Base-by-base conservation (phyloP, 2,329 filamentous ascomycete genomes). In the Atkinsonella hypoxylon region DNA sequence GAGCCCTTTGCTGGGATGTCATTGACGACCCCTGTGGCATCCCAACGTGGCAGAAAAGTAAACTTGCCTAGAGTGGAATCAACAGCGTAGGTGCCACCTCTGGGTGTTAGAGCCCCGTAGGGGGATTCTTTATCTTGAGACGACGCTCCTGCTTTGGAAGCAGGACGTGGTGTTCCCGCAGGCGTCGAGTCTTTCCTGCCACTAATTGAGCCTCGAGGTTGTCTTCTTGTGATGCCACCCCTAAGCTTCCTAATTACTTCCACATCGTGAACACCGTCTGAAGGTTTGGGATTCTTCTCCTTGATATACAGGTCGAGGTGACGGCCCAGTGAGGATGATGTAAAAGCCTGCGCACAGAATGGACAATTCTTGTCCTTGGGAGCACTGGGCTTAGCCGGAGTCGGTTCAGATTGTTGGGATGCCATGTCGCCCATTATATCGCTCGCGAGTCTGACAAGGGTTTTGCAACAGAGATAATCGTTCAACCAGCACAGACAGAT, bases 291-390 rank as follows among this genome's bases (percentile, higher is more conserved):
- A 65, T 96, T 96, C 71, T 89, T 94, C 53, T 89, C 85, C 63
- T 89, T 90, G 61, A 96, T 90, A 67, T 94, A 96, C 39, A 95
- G 79, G 65, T 97, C 91, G 57, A 96, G 82, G 68, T 97, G 91
- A 44, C 91, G 85, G 47, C 91, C 91, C 49, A 97, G 80, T 2
- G 89, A 95, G 15, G 89, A 95, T 1, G 90, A 96, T 15, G 91
- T 96, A 64, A 96, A 97, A 7, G 85, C 77, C 66, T 95, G 89
- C 45, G 82, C 77, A 67, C 91, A 97, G 70, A 88, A 97, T 36
- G 84, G 87, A 65, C 91, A 96, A 56, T 76, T 83, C 63, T 87
- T 89, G 71, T 97, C 90, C 68, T 97, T 97, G 53, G 77, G 68
- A 15, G 85, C 76, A 54, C 61, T 54, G 42, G 49, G 41, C 57